phyloP scores from a whole-genome alignment of 192 early-diverging fungal species.

The Backusella tarrabulga region DNA sequence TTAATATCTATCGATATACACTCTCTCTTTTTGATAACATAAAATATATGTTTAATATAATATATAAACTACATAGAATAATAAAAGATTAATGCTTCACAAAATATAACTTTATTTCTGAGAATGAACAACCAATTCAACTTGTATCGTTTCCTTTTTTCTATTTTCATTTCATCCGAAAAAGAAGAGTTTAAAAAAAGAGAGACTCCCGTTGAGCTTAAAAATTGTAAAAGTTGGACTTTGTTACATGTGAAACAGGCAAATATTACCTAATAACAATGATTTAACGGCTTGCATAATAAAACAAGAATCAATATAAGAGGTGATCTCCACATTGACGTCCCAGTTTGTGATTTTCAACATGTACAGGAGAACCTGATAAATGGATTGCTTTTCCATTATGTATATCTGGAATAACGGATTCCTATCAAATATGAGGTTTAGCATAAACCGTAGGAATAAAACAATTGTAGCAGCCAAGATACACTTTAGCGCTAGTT shows the following conservation, averaged over 20 bases:
- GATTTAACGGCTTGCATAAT: too few species aligned
- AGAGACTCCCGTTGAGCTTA: neutral
- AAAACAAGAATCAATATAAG: too few species aligned
- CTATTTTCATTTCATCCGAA: neutral
- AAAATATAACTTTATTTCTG: neutral
- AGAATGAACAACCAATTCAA: neutral
- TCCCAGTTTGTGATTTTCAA: neutral
- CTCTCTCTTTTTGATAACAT: neutral
- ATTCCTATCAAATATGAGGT: neutral
- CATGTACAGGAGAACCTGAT: too few species aligned
- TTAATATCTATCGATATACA: neutral
- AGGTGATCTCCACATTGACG: too few species aligned
- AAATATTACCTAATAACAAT: too few species aligned
- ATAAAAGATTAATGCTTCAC: neutral
- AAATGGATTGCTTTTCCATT: neutral
- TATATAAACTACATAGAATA: too few species aligned
- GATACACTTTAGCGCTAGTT: neutral
- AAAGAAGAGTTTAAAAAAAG: slow-evolving; percentile 5
- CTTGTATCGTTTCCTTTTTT: neutral
- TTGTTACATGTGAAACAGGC: too few species aligned
- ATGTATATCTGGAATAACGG: neutral
- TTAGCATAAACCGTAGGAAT: neutral
- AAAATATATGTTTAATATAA: too few species aligned
- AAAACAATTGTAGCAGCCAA: neutral
- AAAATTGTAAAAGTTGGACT: neutral